These are phyloP conservation scores for Amanita inopinata DNA, from an alignment of 768 basidiomycete genomes.

Conservation along the genomic window DNA sequence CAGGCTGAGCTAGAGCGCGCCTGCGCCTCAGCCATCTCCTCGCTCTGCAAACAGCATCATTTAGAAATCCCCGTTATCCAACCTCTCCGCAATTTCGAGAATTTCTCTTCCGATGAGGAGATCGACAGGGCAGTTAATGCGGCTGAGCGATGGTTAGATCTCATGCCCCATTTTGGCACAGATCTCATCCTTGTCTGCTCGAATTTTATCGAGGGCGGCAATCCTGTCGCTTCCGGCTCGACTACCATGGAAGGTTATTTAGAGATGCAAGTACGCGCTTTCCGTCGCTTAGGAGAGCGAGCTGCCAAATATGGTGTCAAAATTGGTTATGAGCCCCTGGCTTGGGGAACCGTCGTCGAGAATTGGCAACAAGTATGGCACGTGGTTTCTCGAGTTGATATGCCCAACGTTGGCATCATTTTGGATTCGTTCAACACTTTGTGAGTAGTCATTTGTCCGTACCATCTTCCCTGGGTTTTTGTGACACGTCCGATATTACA, in stretches of 20 bases:
- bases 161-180: conserved; percentile 20
- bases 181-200: conserved; percentile 28
- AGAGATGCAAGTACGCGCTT: conserved; percentile 18
- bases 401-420: conserved; percentile 28
- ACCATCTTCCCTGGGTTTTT: not conserved
- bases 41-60: conserved; percentile 14
- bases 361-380: conserved; percentile 29
- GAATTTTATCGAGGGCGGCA: conserved; percentile 17
- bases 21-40: conserved; percentile 17
- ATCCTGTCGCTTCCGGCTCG: conserved; percentile 13
- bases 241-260: conserved; percentile 18
- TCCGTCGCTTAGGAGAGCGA: conserved; percentile 20
- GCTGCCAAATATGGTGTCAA: conserved; percentile 21
- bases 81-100: conserved; percentile 28
- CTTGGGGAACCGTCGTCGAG: conserved; percentile 24
- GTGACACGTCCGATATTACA: conserved; percentile 2
- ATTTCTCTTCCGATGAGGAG: conserved; percentile 18
- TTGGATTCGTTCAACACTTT: conserved; percentile 28
- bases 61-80: conserved; percentile 24
- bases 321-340: conserved; percentile 24
- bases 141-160: conserved; percentile 21
- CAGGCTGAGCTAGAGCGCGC: conserved; percentile 16
- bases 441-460: conserved; percentile 9
- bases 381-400: conserved; percentile 22
- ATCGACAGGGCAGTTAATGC: conserved; percentile 17